phyloP scores from a whole-genome alignment of 2,329 filamentous ascomycete genomes.

The Pyrenophora graminea region DNA sequence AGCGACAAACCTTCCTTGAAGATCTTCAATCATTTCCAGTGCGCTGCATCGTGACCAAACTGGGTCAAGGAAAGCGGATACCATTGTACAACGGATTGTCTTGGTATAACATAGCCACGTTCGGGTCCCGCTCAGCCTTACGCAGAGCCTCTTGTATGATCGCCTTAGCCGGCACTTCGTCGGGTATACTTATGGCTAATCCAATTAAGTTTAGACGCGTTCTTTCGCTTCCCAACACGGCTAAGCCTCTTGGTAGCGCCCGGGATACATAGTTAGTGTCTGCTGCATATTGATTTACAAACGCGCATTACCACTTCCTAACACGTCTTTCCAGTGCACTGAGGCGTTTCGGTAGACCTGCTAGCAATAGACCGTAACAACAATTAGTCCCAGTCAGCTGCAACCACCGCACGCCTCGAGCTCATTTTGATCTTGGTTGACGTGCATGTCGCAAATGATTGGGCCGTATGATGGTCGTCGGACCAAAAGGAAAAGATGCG shows the following conservation, averaged over 20 bases:
- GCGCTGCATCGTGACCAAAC: constrained; percentile 2
- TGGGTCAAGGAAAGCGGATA: not conserved
- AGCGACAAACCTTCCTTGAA: not conserved
- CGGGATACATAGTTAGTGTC: not conserved
- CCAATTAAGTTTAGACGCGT: constrained; percentile 20
- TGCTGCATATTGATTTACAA: not conserved
- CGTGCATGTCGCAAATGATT: constrained; percentile 19
- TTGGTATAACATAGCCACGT: not conserved
- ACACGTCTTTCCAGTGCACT: not conserved
- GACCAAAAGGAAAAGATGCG: constrained; percentile 31
- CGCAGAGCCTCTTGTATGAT: not conserved
- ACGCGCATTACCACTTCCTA: not conserved
- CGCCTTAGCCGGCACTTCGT: not conserved
- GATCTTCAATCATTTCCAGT: not conserved
- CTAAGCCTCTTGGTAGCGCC: constrained; percentile 7
- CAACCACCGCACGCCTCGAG: not conserved
- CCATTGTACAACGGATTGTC: not conserved
- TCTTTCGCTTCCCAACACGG: constrained; percentile 23
- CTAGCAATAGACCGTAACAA: not conserved
- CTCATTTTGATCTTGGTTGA: not conserved
- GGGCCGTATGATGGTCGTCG: constrained; percentile 38
- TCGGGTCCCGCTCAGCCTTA: not conserved
- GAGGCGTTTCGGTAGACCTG: too few species aligned
- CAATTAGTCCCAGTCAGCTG: not conserved
- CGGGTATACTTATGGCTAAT: not conserved